Base-by-base conservation (phyloP, 768 basidiomycete genomes). In the Mycena albidolilacea region DNA sequence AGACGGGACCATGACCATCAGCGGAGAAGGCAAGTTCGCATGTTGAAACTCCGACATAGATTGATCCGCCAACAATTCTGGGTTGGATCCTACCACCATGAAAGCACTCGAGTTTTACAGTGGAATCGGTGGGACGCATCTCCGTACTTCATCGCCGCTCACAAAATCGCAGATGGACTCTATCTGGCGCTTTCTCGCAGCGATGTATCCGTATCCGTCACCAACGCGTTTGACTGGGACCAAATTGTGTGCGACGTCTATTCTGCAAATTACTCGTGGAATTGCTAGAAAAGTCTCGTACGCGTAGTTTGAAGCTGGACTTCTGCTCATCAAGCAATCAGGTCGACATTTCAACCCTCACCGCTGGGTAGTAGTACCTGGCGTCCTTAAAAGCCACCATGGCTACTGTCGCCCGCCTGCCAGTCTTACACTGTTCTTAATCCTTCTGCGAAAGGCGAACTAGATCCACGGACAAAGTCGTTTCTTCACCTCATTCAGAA, bases 141-240 rank as follows among this genome's bases (percentile, higher is more conserved):
- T 35, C 62, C 38, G 11, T 54, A 50, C 61, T 65, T 44, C 54
- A 17, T 61, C 63, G 12, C 7, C 48, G 11, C 61, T 44, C 7
- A 69, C 21, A 19, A 11, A 1, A 6, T 2, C 21, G 9, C 71
- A 95, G 94, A 93, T 35, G 94, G 94, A 8, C 84, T 95, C 7
- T 92, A 93, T 83, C 83, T 89, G 35, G 94, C 93, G 7, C 84
- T 95, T 19, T 77, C 82, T 57, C 86, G 89, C 63, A 91, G 90
- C 76, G 78, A 76, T 11, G 81, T 89, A 57, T 76, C 83, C 21
- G 90, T 84, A 6, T 76, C 80, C 0, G 85, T 93, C 41, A 82
- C 91, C 7, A 88, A 87, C 72, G 93, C 94, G n/a, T 94, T 91
- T 78, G 95, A 95, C 79, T 95, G 94, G 93, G 94, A 95, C 82